These are phyloP conservation scores for Rhizopogon sp. DNA, from an alignment of 768 basidiomycete species.

Conservation along the genomic window DNA sequence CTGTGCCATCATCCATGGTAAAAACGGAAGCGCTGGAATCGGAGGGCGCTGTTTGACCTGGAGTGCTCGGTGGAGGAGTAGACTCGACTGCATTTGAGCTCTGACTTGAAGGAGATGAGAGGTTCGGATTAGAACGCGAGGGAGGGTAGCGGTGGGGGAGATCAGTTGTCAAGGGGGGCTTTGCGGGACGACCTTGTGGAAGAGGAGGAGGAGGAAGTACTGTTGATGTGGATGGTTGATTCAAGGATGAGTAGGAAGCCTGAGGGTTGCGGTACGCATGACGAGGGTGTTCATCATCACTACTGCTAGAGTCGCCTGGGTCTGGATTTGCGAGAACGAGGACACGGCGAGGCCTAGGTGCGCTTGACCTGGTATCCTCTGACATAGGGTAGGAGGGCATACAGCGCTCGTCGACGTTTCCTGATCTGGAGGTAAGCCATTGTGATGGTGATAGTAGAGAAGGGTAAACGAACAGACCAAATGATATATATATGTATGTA, in stretches of 20 bases:
- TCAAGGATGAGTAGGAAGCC: slow-evolving; percentile 20
- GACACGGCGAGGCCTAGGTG: slow-evolving; percentile 32
- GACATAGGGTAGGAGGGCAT: slow-evolving; percentile 45
- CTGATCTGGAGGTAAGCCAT: slow-evolving; percentile 13
- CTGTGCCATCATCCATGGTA: slow-evolving; percentile 31
- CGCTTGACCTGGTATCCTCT: slow-evolving; percentile 46
- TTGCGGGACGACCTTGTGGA: slow-evolving; percentile 13
- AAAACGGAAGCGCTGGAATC: slow-evolving; percentile 35
- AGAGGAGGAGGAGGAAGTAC: slow-evolving; percentile 8
- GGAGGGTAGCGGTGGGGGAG: slow-evolving; percentile 28
- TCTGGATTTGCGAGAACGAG: slow-evolving; percentile 62
- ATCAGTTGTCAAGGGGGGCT: slow-evolving; percentile 33
- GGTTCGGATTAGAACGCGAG: slow-evolving; percentile 47
- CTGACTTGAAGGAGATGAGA: slow-evolving; percentile 67
- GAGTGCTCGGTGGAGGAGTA: slow-evolving; percentile 69
- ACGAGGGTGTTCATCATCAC: slow-evolving; percentile 29
- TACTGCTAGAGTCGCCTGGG: slow-evolving; percentile 40
- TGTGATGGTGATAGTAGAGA: background rate
- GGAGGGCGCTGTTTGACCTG: slow-evolving; percentile 43
- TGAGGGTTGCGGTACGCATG: slow-evolving; percentile 12
- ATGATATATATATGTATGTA: too few species aligned
- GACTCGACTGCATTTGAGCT: slow-evolving; percentile 60
- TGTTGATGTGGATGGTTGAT: slow-evolving; percentile 21
- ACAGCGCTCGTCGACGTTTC: slow-evolving; percentile 24
- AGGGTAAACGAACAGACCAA: background rate